Base-by-base conservation (phyloP, 371 early-diverging fungal genomes). In the Hamiltosporidium magnivora region DNA sequence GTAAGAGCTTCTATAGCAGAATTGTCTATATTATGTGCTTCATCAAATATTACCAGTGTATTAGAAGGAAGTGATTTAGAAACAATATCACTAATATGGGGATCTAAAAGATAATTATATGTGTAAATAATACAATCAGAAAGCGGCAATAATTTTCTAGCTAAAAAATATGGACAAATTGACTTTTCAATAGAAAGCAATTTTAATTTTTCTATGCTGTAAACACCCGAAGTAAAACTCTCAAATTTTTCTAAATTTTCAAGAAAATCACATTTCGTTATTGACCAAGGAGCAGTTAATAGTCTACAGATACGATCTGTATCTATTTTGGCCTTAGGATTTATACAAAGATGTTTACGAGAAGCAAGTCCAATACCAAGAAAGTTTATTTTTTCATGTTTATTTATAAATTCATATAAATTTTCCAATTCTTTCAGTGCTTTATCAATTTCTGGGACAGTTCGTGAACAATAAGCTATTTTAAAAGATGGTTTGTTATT, bases 21-120 rank as follows among this genome's bases (percentile, higher is more conserved):
- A 63, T 67, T 84, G 87, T 91, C 94, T 66, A 99, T 97, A 77
- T 97, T 97, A 83, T 99, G 98, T 1, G 98, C 98, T 77, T 99
- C 98, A 82, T 99, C 99, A 85, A 99, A 97, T 1, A 99, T 91
- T 2, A 99, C 90, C 64, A 97, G 92, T 63, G 87, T 85, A 67
- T 96, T 90, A 75, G 87, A 88, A n/a, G 89, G 86, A 40, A 99
- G 69, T 68, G 93, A 91, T 79, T 87, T 88, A 0, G 91, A 91
- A 3, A 97, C 90, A 58, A 96, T 79, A 44, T 94, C 92, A 9
- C 93, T 94, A 3, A 97, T 93, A 82, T 93, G 92, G 14, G 98
- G 98, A 81, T 99, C 99, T 63, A 99, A 83, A 83, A 99, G 86
- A 78, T 97, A 97, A 79, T 96, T 96, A 79, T 94, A 99, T 58